phyloP scores from a whole-genome alignment of 2,329 filamentous ascomycete genomes.

The Stagonosporopsis vannaccii region DNA sequence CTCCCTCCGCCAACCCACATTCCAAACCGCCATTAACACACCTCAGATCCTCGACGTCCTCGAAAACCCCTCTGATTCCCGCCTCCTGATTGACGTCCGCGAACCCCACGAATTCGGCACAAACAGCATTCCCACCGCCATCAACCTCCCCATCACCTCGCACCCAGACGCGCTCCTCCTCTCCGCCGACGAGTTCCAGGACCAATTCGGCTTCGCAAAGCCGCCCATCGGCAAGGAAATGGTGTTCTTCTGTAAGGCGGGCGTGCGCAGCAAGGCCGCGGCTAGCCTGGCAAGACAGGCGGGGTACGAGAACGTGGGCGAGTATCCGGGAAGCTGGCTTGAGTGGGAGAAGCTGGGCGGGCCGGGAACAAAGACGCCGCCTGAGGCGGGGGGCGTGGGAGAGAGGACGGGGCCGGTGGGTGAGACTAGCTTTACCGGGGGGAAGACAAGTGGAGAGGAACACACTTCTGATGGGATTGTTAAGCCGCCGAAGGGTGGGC shows the following conservation, averaged over 20 bases:
- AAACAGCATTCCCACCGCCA: conserved; percentile 76
- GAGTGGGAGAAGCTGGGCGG: conserved; percentile 84
- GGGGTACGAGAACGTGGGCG: conserved; percentile 76
- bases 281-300: conserved; percentile 77
- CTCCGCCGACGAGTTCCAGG: conserved; percentile 78
- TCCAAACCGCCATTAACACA: neutral
- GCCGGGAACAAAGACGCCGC: conserved; percentile 42
- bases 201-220: conserved; percentile 73
- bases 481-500: conserved; percentile 17
- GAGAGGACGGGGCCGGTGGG: conserved; percentile 25
- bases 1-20: neutral
- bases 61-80: conserved; percentile 34
- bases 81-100: conserved; percentile 66
- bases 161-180: conserved; percentile 83
- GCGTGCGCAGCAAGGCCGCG: conserved; percentile 80
- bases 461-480: conserved; percentile 19
- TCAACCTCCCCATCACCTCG: conserved; percentile 82
- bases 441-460: conserved; percentile 27
- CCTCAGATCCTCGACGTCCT: conserved; percentile 46
- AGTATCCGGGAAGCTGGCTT: conserved; percentile 78
- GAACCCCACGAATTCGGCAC: conserved; percentile 71
- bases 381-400: conserved; percentile 25
- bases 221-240: conserved; percentile 34
- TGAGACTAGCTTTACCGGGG: conserved; percentile 22
- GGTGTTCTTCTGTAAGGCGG: conserved; percentile 92